phyloP scores from a whole-genome alignment of 306 rosid genomes.

The Cucurbita moschata region DNA sequence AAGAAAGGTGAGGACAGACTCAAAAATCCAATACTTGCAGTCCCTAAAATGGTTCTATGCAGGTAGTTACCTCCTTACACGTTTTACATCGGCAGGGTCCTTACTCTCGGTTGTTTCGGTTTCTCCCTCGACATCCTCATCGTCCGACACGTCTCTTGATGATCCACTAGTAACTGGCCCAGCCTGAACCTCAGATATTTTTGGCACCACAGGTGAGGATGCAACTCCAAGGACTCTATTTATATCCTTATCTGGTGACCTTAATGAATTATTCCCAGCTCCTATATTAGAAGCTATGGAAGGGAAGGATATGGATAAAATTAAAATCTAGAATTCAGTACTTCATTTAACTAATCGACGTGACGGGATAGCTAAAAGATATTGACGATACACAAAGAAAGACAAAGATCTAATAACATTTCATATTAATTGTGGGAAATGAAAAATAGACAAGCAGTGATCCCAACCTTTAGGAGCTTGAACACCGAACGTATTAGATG shows the following conservation, averaged over 20 bases:
- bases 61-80: constrained; percentile 70
- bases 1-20: not conserved
- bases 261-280: constrained; percentile 40
- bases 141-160: constrained; percentile 67
- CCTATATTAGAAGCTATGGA: constrained; percentile 32
- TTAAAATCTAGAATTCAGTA: not conserved
- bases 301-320: not conserved
- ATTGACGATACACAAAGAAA: not conserved
- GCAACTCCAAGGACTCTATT: constrained; percentile 28
- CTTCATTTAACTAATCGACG: not conserved
- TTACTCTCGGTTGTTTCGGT: constrained; percentile 37
- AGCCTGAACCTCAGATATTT: constrained; percentile 21
- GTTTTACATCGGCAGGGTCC: constrained; percentile 63
- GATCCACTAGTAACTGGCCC: constrained; percentile 62
- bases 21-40: not conserved
- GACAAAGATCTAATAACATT: not conserved
- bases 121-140: constrained; percentile 81
- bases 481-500: constrained; percentile 31
- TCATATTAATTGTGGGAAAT: not conserved
- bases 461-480: constrained; percentile 51
- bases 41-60: not conserved
- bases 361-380: not conserved
- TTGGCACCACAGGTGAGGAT: constrained; percentile 26
- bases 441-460: not conserved
- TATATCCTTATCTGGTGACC: constrained; percentile 39